Evolutionary conservation across 208 protist genomes (phyloP), one percentile per base, ranked within the genome.

Genomic region (Leishmania martiniquensis): DNA sequence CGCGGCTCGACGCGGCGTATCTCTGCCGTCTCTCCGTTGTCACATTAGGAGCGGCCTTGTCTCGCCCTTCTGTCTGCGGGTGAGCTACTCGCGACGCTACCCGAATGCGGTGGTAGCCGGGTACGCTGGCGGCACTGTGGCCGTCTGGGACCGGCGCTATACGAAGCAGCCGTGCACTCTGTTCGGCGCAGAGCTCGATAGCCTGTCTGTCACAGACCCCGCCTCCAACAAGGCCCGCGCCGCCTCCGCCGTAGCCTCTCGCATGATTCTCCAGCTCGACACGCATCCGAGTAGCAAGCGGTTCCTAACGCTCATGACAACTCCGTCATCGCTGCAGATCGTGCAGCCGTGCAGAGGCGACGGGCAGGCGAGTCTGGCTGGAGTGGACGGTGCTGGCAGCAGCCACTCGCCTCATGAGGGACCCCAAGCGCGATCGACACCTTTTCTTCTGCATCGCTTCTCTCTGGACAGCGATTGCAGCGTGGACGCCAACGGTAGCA

Each of bases 21-120:
- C 84, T 71, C 71, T 75, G 60, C 70, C 74, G 10, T 63, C 71
- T 22, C 42, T 72, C n/a, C 73, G 62, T 47, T 78, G 59, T 32
- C 15, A 42, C 54, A 60, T 77, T 37, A 62, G 32, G 17, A 29
- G 72, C 55, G 34, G 49, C 42, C 44, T 45, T 20, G 80, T 69
- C 34, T 70, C 78, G n/a, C 74, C 72, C 39, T 76, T 84, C 45
- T 88, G 80, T 39, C 67, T 89, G 70, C 77, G 68, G 9, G 68
- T 88, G 39, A 72, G 84, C 62, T 93, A 93, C 81, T 87, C 89
- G 25, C 81, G 85, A n/a, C 89, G 92, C 17, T 96, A 92, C 69
- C 80, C 90, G 2, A 81, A 94, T 57, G 78, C 87, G 51, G 70
- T 94, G 9, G 82, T 89, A 60, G 87, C 86, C 1, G 92, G 87